A percentile compares a stretch with the other conserved stretches of the same genome.
Evolutionary conservation across 768 basidiomycete species (phyloP).

Genomic region (Coprinopsis cinerea): DNA sequence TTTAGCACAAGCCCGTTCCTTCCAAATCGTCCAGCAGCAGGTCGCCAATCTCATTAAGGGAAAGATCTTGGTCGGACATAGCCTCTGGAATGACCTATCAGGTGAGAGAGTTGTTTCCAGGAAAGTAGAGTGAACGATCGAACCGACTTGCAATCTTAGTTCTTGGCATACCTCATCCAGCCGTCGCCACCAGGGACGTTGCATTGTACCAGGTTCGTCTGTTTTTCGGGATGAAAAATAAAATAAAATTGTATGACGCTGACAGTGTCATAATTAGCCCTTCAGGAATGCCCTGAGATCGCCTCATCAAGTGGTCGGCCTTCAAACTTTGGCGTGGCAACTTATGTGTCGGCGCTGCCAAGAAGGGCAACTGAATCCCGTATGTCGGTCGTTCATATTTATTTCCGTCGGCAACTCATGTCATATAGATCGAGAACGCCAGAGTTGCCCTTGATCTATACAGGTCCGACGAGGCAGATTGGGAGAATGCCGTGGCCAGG

Average conservation of each 20-base stretch:
- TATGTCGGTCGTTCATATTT: conserved; percentile 22
- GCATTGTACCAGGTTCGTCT: conserved; percentile 56
- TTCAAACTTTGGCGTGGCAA: conserved; percentile 78
- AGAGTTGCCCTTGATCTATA: conserved; percentile 53
- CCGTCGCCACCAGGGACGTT: conserved; percentile 73
- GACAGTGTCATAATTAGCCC: conserved; percentile 33
- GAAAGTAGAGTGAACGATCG: conserved; percentile 7
- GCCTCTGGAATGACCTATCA: conserved; percentile 76
- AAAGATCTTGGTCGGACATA: conserved; percentile 71
- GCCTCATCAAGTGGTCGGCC: conserved; percentile 62
- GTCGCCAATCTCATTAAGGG: conserved; percentile 63
- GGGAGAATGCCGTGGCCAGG: conserved; percentile 55
- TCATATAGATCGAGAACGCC: conserved; percentile 68
- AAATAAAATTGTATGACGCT: conserved; percentile 8
- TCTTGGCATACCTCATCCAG: conserved; percentile 74
- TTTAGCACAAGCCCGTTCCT: conserved; percentile 47
- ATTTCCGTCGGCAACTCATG: neutral
- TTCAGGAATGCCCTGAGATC: conserved; percentile 67
- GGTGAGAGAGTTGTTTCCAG: conserved; percentile 37
- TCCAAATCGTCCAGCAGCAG: conserved; percentile 58
- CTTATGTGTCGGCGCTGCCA: conserved; percentile 76
- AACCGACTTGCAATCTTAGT: conserved; percentile 34
- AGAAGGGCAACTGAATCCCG: conserved; percentile 66
- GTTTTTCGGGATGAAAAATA: conserved; percentile 3
- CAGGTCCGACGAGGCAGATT: conserved; percentile 52